A percentile compares a stretch with the other conserved stretches of the same genome.
These are phyloP conservation scores for Ilyonectria mors-panacis DNA, from an alignment of 2,329 filamentous ascomycete species.

Conservation along the genomic window DNA sequence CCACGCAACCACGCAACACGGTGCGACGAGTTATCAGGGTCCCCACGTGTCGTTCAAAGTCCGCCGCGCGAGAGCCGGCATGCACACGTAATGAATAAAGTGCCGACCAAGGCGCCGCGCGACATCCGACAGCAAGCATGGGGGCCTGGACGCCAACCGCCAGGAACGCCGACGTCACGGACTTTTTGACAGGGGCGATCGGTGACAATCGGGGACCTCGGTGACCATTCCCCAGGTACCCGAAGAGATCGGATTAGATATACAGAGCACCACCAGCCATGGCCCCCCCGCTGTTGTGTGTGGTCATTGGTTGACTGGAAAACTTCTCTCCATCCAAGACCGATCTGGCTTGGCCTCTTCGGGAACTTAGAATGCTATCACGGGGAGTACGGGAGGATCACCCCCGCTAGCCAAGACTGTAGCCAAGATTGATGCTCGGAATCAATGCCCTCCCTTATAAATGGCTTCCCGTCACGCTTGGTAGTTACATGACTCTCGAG, in stretches of 20 bases:
- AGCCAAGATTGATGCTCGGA: too few species aligned
- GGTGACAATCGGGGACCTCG: slow-evolving; percentile 24
- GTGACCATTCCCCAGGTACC: slow-evolving; percentile 16
- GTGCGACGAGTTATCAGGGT: neutral
- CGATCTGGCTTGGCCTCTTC: neutral
- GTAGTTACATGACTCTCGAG: too few species aligned
- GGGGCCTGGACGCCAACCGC: slow-evolving; percentile 3
- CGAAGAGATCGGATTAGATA: slow-evolving; percentile 1
- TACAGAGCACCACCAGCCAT: neutral
- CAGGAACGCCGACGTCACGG: neutral
- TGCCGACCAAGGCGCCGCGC: neutral
- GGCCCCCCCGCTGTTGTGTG: neutral
- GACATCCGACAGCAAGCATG: neutral
- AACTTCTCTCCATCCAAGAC: neutral
- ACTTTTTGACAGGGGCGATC: neutral
- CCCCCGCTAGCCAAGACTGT: too few species aligned
- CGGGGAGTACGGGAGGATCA: too few species aligned
- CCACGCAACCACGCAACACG: slow-evolving; percentile 4
- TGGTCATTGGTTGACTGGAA: neutral
- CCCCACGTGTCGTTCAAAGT: neutral
- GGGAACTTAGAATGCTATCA: neutral
- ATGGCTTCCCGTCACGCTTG: too few species aligned
- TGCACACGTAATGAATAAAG: slow-evolving; percentile 5
- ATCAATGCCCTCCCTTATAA: too few species aligned
- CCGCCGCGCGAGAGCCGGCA: slow-evolving; percentile 4